A percentile compares a stretch with the other conserved stretches of the same genome.
phyloP scores from a whole-genome alignment of 306 rosid species.

The Begonia masoniana region DNA sequence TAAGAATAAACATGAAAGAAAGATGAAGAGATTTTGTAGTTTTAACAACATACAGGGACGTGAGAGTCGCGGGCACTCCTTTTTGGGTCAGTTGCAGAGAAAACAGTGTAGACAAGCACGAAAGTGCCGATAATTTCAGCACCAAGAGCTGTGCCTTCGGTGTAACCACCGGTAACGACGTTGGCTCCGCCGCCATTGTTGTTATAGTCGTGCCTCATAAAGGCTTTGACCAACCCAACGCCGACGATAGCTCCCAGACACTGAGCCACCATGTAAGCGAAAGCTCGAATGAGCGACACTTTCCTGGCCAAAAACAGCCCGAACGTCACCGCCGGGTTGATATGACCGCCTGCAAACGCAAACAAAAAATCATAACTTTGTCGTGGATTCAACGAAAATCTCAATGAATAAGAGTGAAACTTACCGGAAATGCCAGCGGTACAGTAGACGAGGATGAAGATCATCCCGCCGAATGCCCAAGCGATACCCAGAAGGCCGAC shows the following conservation, averaged over 20 bases:
- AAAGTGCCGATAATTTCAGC: conserved; percentile 52
- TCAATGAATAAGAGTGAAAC: background rate
- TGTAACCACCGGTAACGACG: conserved; percentile 16
- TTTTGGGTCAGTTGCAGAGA: conserved; percentile 48
- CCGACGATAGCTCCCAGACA: conserved; percentile 36
- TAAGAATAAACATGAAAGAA: background rate
- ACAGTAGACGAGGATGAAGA: conserved; percentile 49
- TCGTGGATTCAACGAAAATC: background rate
- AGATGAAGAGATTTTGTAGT: too few species aligned
- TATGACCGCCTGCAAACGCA: conserved; percentile 26
- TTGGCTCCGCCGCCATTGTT: conserved; percentile 29
- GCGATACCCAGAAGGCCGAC: conserved; percentile 39
- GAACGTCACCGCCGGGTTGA: conserved; percentile 44
- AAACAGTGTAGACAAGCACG: conserved; percentile 44
- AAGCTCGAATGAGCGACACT: conserved; percentile 32
- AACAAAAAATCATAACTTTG: background rate
- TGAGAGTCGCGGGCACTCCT: conserved; percentile 44
- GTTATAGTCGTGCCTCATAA: conserved; percentile 27
- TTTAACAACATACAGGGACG: conserved; percentile 22
- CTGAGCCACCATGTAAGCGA: conserved; percentile 32
- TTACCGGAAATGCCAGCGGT: conserved; percentile 47
- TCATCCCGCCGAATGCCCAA: conserved; percentile 44
- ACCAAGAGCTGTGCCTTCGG: conserved; percentile 30
- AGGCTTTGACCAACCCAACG: conserved; percentile 38
- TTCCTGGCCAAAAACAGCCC: conserved; percentile 36